Evolutionary conservation across 805 yeast species (phyloP).

Genomic region (Ogataea dorogensis): DNA sequence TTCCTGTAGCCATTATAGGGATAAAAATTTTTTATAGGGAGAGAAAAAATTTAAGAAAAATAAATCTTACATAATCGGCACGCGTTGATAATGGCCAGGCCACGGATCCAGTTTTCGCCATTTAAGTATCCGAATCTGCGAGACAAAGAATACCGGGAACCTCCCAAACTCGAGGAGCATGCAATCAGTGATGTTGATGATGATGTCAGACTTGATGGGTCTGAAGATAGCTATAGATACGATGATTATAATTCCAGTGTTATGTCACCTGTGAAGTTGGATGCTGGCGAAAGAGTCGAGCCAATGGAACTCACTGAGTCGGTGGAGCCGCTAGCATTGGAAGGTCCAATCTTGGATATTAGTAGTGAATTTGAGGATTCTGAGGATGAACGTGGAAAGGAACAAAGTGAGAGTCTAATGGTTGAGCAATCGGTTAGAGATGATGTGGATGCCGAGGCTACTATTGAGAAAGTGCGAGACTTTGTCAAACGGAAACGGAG

Average conservation of each 20-base stretch:
- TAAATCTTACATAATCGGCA: conserved; percentile 7
- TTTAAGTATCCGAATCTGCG: conserved; percentile 18
- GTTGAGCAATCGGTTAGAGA: conserved; percentile 9
- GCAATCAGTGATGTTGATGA: conserved; percentile 10
- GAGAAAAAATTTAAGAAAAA: conserved; percentile 8
- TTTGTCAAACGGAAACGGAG: conserved; percentile 17
- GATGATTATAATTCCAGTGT: conserved; percentile 22
- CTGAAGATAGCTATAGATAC: conserved; percentile 15
- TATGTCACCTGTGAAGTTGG: conserved; percentile 20
- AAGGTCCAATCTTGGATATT: conserved; percentile 2
- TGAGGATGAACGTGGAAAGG: conserved; percentile 15
- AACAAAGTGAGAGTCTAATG: conserved; percentile 10
- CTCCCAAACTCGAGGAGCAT: neutral
- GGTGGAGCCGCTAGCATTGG: conserved; percentile 1
- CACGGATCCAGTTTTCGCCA: conserved; percentile 24
- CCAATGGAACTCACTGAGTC: neutral
- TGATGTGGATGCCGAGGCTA: conserved; percentile 21
- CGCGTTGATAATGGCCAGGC: conserved; percentile 19
- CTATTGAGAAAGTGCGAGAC: conserved; percentile 26
- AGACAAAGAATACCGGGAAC: conserved; percentile 1
- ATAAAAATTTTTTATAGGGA: conserved; percentile 1
- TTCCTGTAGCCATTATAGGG: conserved; percentile 78
- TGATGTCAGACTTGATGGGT: conserved; percentile 17
- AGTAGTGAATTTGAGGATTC: conserved; percentile 27
- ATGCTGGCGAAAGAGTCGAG: conserved; percentile 1